A percentile compares a stretch with the other conserved stretches of the same genome.
phyloP scores from a whole-genome alignment of 2,329 filamentous ascomycete species.

The Epichloe bromicola region DNA sequence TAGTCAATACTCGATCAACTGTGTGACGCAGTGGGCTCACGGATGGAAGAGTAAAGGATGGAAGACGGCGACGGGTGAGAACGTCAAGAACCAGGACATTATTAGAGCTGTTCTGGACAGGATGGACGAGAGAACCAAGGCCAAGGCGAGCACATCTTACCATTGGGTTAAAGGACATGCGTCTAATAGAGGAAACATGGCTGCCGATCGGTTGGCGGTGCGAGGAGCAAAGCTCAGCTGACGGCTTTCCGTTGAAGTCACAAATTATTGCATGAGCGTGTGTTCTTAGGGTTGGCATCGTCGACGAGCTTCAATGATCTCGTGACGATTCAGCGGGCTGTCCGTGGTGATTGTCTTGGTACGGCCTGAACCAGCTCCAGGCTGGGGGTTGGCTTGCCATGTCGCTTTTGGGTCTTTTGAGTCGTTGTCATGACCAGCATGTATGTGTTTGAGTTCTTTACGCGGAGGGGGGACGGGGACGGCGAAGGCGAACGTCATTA shows the following conservation, averaged over 20 bases:
- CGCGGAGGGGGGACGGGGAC: too few species aligned
- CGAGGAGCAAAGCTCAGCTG: conserved; percentile 20
- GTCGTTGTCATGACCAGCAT: too few species aligned
- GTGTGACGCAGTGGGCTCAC: conserved; percentile 69
- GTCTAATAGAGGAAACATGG: conserved; percentile 58
- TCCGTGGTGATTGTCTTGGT: background rate
- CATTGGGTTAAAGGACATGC: conserved; percentile 86
- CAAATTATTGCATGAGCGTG: conserved; percentile 1
- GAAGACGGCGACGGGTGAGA: conserved; percentile 55
- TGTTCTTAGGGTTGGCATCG: background rate
- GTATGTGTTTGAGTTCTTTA: too few species aligned
- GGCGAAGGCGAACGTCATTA: too few species aligned
- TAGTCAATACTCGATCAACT: conserved; percentile 82
- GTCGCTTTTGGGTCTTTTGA: background rate
- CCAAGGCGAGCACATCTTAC: conserved; percentile 53
- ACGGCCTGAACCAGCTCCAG: background rate
- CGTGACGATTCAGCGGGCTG: background rate
- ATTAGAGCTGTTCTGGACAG: conserved; percentile 57
- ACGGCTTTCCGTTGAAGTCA: background rate
- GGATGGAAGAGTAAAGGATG: conserved; percentile 68
- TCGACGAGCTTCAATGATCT: background rate
- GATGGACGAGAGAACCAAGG: conserved; percentile 54
- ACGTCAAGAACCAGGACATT: conserved; percentile 79
- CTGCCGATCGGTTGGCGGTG: conserved; percentile 68
- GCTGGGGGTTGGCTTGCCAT: background rate